Conservation (phyloP, 768 basidiomycete species). For the Suillus brevipes region DNA sequence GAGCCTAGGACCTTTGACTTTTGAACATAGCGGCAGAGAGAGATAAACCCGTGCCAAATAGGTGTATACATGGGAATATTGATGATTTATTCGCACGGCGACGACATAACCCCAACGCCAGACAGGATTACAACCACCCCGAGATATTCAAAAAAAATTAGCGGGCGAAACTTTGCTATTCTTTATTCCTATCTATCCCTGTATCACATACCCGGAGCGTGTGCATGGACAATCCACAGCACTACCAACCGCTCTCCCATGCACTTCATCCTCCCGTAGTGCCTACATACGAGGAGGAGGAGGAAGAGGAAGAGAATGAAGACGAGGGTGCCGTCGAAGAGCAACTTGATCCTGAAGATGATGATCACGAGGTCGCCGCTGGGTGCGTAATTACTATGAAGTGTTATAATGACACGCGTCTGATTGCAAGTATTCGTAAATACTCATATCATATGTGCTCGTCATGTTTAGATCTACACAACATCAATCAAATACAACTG, state of each 20-base stretch:
- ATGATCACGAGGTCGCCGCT: slow-evolving; percentile 41
- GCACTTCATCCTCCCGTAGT: slow-evolving; percentile 60
- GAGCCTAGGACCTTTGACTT: neutral
- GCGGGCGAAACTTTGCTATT: slow-evolving; percentile 11
- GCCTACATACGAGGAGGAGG: slow-evolving; percentile 50
- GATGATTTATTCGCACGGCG: slow-evolving; percentile 9
- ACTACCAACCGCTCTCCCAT: slow-evolving; percentile 80
- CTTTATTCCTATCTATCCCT: slow-evolving; percentile 8
- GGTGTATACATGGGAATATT: slow-evolving; percentile 4
- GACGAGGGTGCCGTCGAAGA: slow-evolving; percentile 75
- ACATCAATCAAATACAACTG: slow-evolving; percentile 16
- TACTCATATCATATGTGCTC: slow-evolving; percentile 6
- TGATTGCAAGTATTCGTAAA: slow-evolving; percentile 15
- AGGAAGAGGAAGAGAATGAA: slow-evolving; percentile 67
- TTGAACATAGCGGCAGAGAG: neutral
- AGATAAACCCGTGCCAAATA: slow-evolving; percentile 9
- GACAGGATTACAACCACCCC: slow-evolving; percentile 10
- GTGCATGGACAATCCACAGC: slow-evolving; percentile 68
- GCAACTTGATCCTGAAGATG: slow-evolving; percentile 54
- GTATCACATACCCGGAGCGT: slow-evolving; percentile 9
- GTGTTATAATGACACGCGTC: slow-evolving; percentile 8
- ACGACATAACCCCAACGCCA: slow-evolving; percentile 6
- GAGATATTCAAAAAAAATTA: slow-evolving; percentile 11
- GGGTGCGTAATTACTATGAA: slow-evolving; percentile 23
- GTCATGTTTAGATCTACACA: slow-evolving; percentile 25